phyloP scores from a whole-genome alignment of 2,329 filamentous ascomycete species.

The Exophiala bonariae region DNA sequence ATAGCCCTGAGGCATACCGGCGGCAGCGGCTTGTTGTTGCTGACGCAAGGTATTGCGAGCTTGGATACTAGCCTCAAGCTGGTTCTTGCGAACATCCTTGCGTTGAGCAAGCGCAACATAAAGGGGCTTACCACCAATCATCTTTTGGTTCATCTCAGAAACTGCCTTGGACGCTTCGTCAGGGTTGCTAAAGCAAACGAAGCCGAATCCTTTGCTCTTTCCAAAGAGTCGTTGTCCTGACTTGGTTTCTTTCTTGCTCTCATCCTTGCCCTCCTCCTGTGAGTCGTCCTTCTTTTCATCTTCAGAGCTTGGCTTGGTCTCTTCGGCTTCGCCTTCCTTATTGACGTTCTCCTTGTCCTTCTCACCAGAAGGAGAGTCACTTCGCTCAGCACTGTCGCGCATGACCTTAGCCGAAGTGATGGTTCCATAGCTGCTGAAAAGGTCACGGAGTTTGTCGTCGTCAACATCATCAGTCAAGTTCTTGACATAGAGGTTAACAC shows the following conservation, averaged over 20 bases:
- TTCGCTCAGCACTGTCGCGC: conserved; percentile 70
- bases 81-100: conserved; percentile 99
- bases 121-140: conserved; percentile 94
- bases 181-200: conserved; percentile 99
- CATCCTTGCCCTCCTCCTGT: conserved; percentile 53
- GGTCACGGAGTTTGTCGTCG: conserved; percentile 92
- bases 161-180: conserved; percentile 99
- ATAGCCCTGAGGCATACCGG: conserved; percentile 78
- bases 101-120: conserved; percentile 98
- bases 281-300: conserved; percentile 44
- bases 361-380: conserved; percentile 38
- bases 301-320: conserved; percentile 43
- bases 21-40: conserved; percentile 92
- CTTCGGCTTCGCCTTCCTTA: conserved; percentile 52
- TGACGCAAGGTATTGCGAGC: conserved; percentile 97
- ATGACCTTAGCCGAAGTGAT: conserved; percentile 99
- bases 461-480: conserved; percentile 96
- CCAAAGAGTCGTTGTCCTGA: conserved; percentile 69
- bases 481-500: conserved; percentile 99
- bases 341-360: conserved; percentile 57
- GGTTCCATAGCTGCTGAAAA: conserved; percentile 87
- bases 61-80: conserved; percentile 98
- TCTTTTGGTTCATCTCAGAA: conserved; percentile 99
- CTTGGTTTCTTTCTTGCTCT: conserved; percentile 47
- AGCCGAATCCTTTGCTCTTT: conserved; percentile 99